Conservation (phyloP, 169 alveolate species). For the Plasmodium reichenowi region DNA sequence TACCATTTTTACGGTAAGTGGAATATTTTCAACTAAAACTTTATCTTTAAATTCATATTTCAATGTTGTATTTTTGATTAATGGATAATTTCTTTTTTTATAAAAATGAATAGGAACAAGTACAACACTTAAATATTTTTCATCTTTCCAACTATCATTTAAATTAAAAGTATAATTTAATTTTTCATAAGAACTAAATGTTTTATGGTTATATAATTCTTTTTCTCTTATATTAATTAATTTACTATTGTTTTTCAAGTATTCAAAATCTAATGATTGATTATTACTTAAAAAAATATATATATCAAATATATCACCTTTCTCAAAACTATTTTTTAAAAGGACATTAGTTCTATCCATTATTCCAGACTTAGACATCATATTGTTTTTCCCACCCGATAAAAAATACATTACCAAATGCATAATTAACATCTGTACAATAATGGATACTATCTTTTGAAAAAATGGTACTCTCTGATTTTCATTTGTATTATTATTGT, state of each 20-base stretch:
- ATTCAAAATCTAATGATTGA: conserved; percentile 74
- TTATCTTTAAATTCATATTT: conserved; percentile 34
- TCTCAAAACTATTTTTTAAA: conserved; percentile 71
- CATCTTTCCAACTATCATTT: conserved; percentile 73
- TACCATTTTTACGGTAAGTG: conserved; percentile 60
- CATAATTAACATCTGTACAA: conserved; percentile 77
- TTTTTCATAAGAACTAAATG: conserved; percentile 35
- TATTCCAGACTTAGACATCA: conserved; percentile 15
- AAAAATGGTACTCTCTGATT: conserved; percentile 69
- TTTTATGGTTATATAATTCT: conserved; percentile 44
- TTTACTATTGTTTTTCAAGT: conserved; percentile 58
- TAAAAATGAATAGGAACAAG: conserved; percentile 56
- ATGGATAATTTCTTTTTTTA: conserved; percentile 28
- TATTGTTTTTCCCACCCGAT: conserved; percentile 79
- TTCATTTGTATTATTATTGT: conserved; percentile 22
- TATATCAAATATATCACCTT: conserved; percentile 79
- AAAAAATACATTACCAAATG: conserved; percentile 79
- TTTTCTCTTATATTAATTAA: conserved; percentile 71
- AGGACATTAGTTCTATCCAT: conserved; percentile 44
- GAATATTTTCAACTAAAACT: conserved; percentile 72
- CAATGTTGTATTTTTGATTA: conserved; percentile 18
- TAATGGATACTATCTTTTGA: conserved; percentile 60
- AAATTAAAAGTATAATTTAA: conserved; percentile 30
- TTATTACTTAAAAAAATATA: conserved; percentile 75
- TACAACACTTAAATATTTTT: conserved; percentile 60